Percentiles rank a stretch among this genome's conserved stretches.
Conservation (phyloP, 129 eudicot species). For the Pulicaria dysenterica region DNA sequence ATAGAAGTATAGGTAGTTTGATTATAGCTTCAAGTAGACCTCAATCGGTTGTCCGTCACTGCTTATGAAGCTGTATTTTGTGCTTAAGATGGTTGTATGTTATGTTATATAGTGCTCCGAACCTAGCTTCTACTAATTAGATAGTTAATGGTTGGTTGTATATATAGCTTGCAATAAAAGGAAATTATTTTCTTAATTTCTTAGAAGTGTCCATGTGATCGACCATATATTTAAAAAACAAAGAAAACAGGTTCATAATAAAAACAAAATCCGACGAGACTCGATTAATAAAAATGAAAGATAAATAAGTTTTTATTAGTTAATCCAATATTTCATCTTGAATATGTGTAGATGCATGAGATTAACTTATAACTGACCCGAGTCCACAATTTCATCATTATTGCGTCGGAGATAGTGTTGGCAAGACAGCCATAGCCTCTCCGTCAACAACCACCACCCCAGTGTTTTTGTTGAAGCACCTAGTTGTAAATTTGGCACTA, state of each 20-base stretch:
- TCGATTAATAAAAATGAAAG: background rate
- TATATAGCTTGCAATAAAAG: conserved; percentile 21
- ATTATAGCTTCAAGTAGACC: background rate
- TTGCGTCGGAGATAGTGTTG: conserved; percentile 43
- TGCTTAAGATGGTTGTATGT: conserved; percentile 15
- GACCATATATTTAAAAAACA: background rate
- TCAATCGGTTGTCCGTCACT: conserved; percentile 18
- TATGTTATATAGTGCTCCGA: conserved; percentile 12
- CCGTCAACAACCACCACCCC: conserved; percentile 65
- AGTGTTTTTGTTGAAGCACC: conserved; percentile 50
- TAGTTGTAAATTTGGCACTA: conserved; percentile 79
- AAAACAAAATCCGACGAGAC: background rate
- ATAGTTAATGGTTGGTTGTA: conserved; percentile 9
- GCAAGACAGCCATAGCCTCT: conserved; percentile 81
- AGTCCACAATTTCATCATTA: background rate
- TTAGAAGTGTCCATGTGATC: background rate
- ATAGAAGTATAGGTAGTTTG: background rate
- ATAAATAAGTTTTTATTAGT: too few species aligned
- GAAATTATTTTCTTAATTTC: background rate
- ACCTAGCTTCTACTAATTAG: conserved; percentile 22
- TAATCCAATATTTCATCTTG: too few species aligned
- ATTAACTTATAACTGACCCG: conserved; percentile 10
- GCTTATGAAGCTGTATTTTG: conserved; percentile 14
- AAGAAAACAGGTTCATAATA: background rate
- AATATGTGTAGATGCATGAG: too few species aligned